A percentile compares a stretch with the other conserved stretches of the same genome.
phyloP scores from a whole-genome alignment of 2,329 filamentous ascomycete species.

The Alternaria arbusti region DNA sequence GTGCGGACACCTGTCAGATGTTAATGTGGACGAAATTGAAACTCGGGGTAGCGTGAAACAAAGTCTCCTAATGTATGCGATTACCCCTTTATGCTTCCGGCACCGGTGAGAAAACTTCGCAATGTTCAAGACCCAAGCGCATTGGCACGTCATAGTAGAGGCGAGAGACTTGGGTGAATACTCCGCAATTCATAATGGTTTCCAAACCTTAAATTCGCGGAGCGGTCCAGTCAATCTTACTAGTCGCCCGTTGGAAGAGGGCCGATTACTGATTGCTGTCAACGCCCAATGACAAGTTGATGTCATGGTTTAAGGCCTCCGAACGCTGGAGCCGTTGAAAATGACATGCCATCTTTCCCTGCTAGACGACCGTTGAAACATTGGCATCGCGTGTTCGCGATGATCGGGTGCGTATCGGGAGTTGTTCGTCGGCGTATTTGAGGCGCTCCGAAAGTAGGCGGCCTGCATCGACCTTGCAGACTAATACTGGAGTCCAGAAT shows the following conservation, averaged over 20 bases:
- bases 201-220: neutral
- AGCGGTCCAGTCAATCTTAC: neutral
- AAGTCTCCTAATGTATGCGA: neutral
- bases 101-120: neutral
- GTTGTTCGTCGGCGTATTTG: neutral
- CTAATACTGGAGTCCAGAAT: neutral
- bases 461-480: neutral
- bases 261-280: neutral
- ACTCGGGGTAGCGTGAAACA: slow-evolving; percentile 13
- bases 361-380: slow-evolving; percentile 1
- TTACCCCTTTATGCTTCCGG: neutral
- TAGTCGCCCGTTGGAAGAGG: slow-evolving; percentile 4
- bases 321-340: neutral
- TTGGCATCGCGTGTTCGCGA: neutral
- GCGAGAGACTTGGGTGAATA: neutral
- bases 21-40: neutral
- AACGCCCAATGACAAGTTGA: neutral
- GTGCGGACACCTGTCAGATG: slow-evolving; percentile 9
- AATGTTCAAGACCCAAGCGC: neutral
- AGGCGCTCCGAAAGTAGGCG: neutral
- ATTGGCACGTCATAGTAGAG: neutral
- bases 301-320: neutral
- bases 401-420: neutral
- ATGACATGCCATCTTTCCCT: neutral
- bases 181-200: neutral